Base-by-base conservation (phyloP, 2,329 filamentous ascomycete genomes). In the Ophiocordyceps camponoti-rufipedis region DNA sequence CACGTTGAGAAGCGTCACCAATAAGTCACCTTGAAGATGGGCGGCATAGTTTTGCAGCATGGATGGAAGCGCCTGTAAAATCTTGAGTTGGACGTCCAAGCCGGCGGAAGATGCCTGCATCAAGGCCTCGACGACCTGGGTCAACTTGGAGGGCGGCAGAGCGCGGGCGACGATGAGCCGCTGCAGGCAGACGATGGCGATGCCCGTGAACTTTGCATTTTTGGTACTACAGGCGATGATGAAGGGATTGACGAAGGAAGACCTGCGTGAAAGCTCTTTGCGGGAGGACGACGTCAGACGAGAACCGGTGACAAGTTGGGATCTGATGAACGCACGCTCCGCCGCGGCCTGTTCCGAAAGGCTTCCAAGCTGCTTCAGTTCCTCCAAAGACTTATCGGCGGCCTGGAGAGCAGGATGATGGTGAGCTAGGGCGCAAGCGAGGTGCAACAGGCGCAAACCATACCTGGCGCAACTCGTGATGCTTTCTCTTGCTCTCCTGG, bases 401-500 rank as follows among this genome's bases (percentile, higher is more conserved):
- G 91, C 86, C 84, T 89, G 10, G 28, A 7, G 3, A 14, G 29
- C 29, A 41, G 33, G 16, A 16, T 9, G n/a, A 35, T 14, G n/a
- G 16, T 33, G 14, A 41, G 42, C 8, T 9, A 19, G 31, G 23
- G 10, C 16, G 12, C 10, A 40, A 41, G 28, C 7, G 23, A 44
- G 12, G 32, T 45, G 23, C 41, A n/a, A 42, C 9, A 16, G 7
- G 31, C 3, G 5, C 19, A 47, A 62, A 13, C 3, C 72, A 55
- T 65, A 82, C 83, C 72, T 83, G 84, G 68, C 84, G 79, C 45
- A 98, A 71, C 56, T 96, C 91, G 54, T 82, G 78, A 62, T 95
- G 82, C 65, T 94, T 96, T 56, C 89, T 78, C 66, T 94, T 96
- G 60, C 88, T 91, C 69, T 98, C 91, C 63, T 93, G 85, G 56